Base-by-base conservation (phyloP, 2,329 filamentous ascomycete genomes). In the Monosporascus sp. region DNA sequence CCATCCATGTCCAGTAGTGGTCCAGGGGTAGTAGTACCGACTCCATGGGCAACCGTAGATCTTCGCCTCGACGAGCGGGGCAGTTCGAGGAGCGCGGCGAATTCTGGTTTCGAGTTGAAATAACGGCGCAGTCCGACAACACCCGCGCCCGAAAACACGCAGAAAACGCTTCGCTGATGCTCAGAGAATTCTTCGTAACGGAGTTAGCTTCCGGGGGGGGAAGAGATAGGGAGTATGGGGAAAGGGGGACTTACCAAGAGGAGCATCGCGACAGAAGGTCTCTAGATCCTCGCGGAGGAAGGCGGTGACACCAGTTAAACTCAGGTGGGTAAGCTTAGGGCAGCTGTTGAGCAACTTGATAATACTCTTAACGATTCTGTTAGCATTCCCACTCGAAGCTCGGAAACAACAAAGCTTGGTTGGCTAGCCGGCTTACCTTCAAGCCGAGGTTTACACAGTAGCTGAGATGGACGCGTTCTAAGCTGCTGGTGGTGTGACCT, bases 401-500 rank as follows among this genome's bases (percentile, higher is more conserved):
- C 16, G 50, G 22, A 6, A 34, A n/a, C 24, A 24, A 5, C 7
- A 27, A 14, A 16, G 7, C 52, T 75, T 26, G 24, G 8, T 26
- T 27, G 3, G 40, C 85, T 71, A 79, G 94, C 92, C 70, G 43
- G 40, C 85, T 71, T 79, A 94, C 92, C 71, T 84, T 82, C 49
- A 96, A 78, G 1, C 88, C 94, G 50, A 99, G 73, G 59, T 90
- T 87, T 41, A 89, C 84, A 72, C 94, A 99, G 69, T 99, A 97
- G 71, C 92, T 97, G 40, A 99, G 80, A 76, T 99, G 94, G 9
- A 99, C 94, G 61, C 94, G 83, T 74, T 99, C 94, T 26, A 99
- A 76, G 64, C 88, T 92, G 54, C 80, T 92, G 54, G 80, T 79
- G 20, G 77, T 76, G 51, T 76, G 84, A 58, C 75, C 82, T 61